These are phyloP conservation scores for Fusarium sp. DNA, from an alignment of 2,329 filamentous ascomycete genomes.

Conservation along the genomic window DNA sequence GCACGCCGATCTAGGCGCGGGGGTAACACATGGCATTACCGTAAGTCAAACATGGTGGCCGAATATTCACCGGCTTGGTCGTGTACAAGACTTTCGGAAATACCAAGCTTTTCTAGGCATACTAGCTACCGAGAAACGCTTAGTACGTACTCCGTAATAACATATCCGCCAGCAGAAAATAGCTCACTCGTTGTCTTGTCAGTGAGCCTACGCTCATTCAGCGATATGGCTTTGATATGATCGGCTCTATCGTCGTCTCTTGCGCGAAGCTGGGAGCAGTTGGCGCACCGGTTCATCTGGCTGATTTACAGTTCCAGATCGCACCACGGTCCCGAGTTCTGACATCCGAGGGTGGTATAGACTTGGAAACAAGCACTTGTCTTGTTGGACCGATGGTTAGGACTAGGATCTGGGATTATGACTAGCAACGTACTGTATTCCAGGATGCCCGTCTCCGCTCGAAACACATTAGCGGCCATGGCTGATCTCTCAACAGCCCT, in stretches of 20 bases:
- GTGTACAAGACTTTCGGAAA: constrained; percentile 27
- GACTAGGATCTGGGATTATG: constrained; percentile 46
- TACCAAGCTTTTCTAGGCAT: constrained; percentile 35
- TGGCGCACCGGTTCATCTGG: constrained; percentile 12
- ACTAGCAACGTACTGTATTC: constrained; percentile 45
- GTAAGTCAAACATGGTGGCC: constrained; percentile 38
- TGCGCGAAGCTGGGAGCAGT: constrained; percentile 5
- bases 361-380: constrained; percentile 43
- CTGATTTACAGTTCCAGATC: constrained; percentile 21
- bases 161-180: constrained; percentile 27
- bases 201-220: not conserved
- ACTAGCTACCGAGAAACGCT: constrained; percentile 42
- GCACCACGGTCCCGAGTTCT: constrained; percentile 38
- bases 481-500: constrained; percentile 57
- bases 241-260: not conserved
- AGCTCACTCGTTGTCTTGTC: constrained; percentile 10
- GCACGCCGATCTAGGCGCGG: constrained; percentile 40
- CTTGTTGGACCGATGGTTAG: constrained; percentile 36
- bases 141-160: constrained; percentile 20
- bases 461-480: constrained; percentile 58
- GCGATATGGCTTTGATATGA: not conserved
- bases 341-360: constrained; percentile 32
- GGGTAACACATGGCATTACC: constrained; percentile 45
- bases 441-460: constrained; percentile 54
- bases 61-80: constrained; percentile 35